Conservation (phyloP, 1,139 yeast species). For the Yamadazyma mexicana region DNA sequence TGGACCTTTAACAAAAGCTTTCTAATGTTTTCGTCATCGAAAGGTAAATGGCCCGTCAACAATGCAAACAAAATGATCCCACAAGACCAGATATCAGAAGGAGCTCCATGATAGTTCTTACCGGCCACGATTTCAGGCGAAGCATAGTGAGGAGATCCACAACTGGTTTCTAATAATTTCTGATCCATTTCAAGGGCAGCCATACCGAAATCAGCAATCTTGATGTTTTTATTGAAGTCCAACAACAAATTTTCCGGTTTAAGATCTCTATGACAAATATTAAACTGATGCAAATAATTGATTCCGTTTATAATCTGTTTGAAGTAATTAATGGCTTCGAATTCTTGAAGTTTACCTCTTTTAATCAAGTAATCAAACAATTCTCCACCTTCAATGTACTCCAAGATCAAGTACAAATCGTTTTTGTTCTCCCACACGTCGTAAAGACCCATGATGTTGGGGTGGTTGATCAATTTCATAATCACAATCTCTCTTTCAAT, state of each 20-base stretch:
- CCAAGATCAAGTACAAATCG: constrained; percentile 85
- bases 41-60: constrained; percentile 92
- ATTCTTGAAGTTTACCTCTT: constrained; percentile 83
- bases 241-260: constrained; percentile 91
- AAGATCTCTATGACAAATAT: constrained; percentile 92
- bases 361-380: constrained; percentile 88
- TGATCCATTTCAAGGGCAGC: constrained; percentile 95
- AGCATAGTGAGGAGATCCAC: constrained; percentile 99
- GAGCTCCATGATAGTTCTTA: constrained; percentile 91
- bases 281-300: constrained; percentile 88
- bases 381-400: constrained; percentile 97
- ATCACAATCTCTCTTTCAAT: constrained; percentile 95
- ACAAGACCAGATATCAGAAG: constrained; percentile 98
- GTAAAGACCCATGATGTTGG: constrained; percentile 90
- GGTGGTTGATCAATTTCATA: constrained; percentile 87
- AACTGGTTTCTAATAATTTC: constrained; percentile 84
- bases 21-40: constrained; percentile 94
- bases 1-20: constrained; percentile 85
- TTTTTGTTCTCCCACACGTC: constrained; percentile 99
- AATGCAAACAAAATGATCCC: constrained; percentile 93
- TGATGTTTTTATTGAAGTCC: constrained; percentile 84
- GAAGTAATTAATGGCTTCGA: constrained; percentile 86
- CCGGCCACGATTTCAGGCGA: constrained; percentile 98
- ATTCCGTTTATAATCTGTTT: constrained; percentile 92
- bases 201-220: constrained; percentile 99